Evolutionary conservation across 495 filamentous ascomycete genomes (phyloP).

Genomic region (Clohesyomyces aquaticus): DNA sequence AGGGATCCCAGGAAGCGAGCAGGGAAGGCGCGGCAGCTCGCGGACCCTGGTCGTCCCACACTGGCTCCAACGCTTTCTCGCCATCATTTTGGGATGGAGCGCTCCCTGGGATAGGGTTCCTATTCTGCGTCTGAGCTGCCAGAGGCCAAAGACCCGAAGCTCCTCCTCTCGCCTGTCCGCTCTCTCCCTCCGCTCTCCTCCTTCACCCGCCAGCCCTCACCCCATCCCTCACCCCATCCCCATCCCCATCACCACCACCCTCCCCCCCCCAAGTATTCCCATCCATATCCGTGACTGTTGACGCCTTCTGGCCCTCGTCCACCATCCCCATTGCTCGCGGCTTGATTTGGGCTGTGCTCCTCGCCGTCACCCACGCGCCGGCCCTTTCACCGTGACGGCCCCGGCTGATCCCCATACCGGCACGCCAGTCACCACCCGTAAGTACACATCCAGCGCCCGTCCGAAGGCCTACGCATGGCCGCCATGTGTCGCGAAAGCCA

Average conservation of each 20-base stretch:
- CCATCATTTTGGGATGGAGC: background rate
- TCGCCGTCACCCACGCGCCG: background rate
- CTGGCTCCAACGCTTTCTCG: background rate
- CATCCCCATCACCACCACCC: background rate
- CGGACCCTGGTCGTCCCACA: background rate
- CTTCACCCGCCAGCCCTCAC: background rate
- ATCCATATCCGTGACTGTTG: background rate
- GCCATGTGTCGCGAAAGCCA: background rate
- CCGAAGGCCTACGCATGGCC: background rate
- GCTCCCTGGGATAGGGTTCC: background rate
- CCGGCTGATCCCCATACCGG: background rate
- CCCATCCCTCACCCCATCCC: background rate
- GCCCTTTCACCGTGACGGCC: background rate
- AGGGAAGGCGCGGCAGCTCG: background rate
- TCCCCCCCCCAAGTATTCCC: background rate
- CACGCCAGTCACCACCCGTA: background rate
- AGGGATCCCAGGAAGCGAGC: background rate
- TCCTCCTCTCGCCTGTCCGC: constrained; percentile 9
- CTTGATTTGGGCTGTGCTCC: background rate
- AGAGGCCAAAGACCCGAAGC: background rate
- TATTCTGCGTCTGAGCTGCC: background rate
- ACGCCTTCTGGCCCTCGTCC: background rate
- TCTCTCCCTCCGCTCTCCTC: background rate
- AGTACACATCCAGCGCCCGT: background rate
- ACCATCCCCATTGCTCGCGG: background rate